A percentile compares a stretch with the other conserved stretches of the same genome.
phyloP scores from a whole-genome alignment of 306 rosid genomes.

The Fragaria ananassa region DNA sequence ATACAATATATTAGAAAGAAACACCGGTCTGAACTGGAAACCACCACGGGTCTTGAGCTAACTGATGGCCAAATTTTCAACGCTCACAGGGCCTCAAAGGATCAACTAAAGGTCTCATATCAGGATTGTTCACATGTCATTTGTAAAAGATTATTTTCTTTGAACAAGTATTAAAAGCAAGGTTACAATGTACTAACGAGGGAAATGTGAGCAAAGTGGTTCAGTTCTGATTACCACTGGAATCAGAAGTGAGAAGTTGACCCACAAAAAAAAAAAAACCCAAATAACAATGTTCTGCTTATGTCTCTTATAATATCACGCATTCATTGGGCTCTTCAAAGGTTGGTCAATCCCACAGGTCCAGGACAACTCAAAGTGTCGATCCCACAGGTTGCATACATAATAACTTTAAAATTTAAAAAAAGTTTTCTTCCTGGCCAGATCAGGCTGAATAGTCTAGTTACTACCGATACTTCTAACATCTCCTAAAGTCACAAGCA shows the following conservation, averaged over 20 bases:
- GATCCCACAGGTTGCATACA: background rate
- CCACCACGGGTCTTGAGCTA: background rate
- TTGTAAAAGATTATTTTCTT: too few relatives aligned
- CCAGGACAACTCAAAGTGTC: background rate
- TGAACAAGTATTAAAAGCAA: background rate
- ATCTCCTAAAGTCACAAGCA: background rate
- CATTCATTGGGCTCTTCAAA: background rate
- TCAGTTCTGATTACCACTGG: background rate
- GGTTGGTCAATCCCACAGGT: background rate
- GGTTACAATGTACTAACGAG: background rate
- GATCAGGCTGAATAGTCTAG: conserved; percentile 1
- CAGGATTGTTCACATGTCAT: background rate
- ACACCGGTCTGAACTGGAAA: background rate
- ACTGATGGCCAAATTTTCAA: background rate
- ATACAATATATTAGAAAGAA: background rate
- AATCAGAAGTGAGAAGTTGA: background rate
- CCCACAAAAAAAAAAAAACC: background rate
- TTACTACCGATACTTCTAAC: background rate
- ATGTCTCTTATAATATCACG: background rate
- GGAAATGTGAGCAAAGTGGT: background rate
- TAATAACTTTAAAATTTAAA: background rate
- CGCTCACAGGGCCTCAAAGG: background rate
- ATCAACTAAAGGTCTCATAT: background rate
- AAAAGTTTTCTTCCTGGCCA: background rate
- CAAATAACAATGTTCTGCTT: background rate